Evolutionary conservation across 1,284 basidiomycete genomes (phyloP).

Genomic region (Cutaneotrichosporon cyanovorans): DNA sequence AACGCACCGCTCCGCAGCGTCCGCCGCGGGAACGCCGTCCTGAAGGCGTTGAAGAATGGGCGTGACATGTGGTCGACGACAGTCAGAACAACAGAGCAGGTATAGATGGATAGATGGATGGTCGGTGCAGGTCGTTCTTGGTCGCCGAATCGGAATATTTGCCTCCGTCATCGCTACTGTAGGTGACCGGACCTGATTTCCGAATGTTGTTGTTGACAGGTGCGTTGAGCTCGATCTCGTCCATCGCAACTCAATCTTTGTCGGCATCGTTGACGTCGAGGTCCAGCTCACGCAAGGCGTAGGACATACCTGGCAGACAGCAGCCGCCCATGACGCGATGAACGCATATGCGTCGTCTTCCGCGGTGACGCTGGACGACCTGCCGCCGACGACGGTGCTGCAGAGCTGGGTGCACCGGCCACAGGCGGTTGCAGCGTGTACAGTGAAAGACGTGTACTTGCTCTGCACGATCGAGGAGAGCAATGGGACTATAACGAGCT

Average conservation of each 20-base stretch:
- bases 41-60: constrained; percentile 12
- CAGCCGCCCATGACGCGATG: too few species aligned
- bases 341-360: constrained; percentile 7
- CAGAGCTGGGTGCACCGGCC: constrained; percentile 34
- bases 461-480: constrained; percentile 15
- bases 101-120: too few species aligned
- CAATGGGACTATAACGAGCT: not conserved
- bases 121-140: too few species aligned
- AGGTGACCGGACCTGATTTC: not conserved
- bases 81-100: not conserved
- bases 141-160: constrained; percentile 1
- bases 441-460: constrained; percentile 28
- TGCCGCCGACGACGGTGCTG: constrained; percentile 22
- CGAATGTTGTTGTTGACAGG: constrained; percentile 7
- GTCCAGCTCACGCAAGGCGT: too few species aligned
- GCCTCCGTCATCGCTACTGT: constrained; percentile 1
- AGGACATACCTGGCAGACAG: too few species aligned
- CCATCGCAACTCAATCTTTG: too few species aligned
- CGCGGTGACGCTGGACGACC: constrained; percentile 1
- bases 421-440: constrained; percentile 33
- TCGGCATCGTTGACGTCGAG: too few species aligned
- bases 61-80: constrained; percentile 12
- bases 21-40: constrained; percentile 7
- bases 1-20: not conserved
- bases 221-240: too few species aligned